phyloP scores from a whole-genome alignment of 2,329 filamentous ascomycete species.

The Ophiostoma ulmi region DNA sequence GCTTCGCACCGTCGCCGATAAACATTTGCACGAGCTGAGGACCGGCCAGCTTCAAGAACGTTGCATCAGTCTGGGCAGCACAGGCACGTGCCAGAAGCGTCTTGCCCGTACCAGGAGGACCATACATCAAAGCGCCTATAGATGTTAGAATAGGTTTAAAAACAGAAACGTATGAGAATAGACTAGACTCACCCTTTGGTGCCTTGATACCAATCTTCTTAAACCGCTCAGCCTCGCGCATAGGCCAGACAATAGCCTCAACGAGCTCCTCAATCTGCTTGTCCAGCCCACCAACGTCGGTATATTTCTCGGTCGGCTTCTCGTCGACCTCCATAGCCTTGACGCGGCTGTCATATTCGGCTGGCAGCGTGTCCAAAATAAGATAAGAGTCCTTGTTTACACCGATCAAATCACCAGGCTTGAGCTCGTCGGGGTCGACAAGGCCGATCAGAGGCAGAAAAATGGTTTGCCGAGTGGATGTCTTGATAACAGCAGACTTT shows the following conservation, averaged over 20 bases:
- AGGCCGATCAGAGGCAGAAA: constrained; percentile 96
- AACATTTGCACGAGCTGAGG: constrained; percentile 99
- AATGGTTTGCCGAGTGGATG: constrained; percentile 95
- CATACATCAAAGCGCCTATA: constrained; percentile 94
- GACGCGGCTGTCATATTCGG: constrained; percentile 96
- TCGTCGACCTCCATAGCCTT: constrained; percentile 99
- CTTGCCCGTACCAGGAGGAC: constrained; percentile 84
- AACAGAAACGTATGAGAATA: constrained; percentile 23
- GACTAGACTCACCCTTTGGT: constrained; percentile 70
- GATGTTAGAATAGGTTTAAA: constrained; percentile 23
- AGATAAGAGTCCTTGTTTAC: constrained; percentile 99
- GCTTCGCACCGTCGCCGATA: constrained; percentile 95
- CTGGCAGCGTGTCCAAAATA: constrained; percentile 90
- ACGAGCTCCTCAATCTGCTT: constrained; percentile 99
- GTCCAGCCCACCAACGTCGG: constrained; percentile 91
- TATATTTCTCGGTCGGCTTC: constrained; percentile 99
- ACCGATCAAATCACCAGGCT: constrained; percentile 93
- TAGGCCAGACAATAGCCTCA: constrained; percentile 97
- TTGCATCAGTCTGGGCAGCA: constrained; percentile 95
- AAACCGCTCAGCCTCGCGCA: constrained; percentile 98
- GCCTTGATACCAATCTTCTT: constrained; percentile 99
- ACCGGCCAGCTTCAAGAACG: constrained; percentile 95
- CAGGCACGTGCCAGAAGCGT: constrained; percentile 91
- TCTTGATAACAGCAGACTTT: constrained; percentile 99
- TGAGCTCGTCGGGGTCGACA: constrained; percentile 90